Base-by-base conservation (phyloP, 2,329 filamentous ascomycete genomes). In the Pestalotiopsis sp. region DNA sequence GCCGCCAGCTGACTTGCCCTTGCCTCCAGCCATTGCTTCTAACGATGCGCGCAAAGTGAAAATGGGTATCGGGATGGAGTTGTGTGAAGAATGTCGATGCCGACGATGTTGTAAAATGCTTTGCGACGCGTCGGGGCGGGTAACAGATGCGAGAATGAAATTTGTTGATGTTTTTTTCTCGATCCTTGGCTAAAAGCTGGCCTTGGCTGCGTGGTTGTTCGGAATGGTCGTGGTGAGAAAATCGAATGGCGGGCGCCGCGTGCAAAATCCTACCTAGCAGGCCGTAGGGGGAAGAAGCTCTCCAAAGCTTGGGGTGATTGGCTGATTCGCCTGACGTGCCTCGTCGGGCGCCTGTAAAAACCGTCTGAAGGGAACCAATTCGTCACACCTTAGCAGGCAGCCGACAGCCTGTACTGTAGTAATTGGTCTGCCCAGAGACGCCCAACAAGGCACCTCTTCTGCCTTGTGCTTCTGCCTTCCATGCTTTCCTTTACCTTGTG, bases 1-100 rank as follows among this genome's bases (percentile, higher is more conserved):
- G 80, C 95, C 95, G 77, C 95, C 94, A 76, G 92, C 89, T 73
- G 91, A 94, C 87, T 94, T 97, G 88, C 95, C 95, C 89, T 98
- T 98, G 85, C 94, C 94, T 80, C 95, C 95, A 80, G 94, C 82
- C 88, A 90, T 90, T 84, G 81, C 84, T 76, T 74, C 73, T 70
- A 69, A 70, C 59, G 59, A 73, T 74, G 61, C n/a, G 62, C 41
- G 67, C 45, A 64, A 68, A 56, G 62, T 65, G 14, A 25, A 25
- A 36, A 6, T 38, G n/a, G 38, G 62, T 56, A 23, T 25, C n/a
- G 45, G 12, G 66, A 20, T 39, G 31, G 41, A 38, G 57, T 59
- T 27, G 23, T 23, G 25, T 27, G 20, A 27, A 59, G 58, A 31
- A 64, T 61, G 58, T 41, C 23, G 31, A 17, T 61, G 63, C 39